phyloP scores from a whole-genome alignment of 371 early-diverging fungal genomes.

The Phascolomyces articulosus region DNA sequence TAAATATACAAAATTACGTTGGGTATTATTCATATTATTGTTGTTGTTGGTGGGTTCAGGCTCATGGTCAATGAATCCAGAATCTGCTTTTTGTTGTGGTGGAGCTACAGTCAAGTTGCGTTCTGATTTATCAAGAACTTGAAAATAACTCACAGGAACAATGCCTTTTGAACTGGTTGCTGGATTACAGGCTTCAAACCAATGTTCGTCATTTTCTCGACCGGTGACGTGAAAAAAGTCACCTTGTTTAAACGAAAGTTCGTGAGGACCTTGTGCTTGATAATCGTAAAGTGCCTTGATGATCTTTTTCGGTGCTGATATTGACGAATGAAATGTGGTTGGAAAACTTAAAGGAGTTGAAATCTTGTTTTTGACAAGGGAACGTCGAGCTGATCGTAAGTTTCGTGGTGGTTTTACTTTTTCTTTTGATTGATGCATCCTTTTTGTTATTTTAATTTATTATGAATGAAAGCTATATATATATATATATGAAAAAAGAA shows the following conservation, averaged over 20 bases:
- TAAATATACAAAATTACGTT: constrained; percentile 12
- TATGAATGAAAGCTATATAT: too few relatives aligned
- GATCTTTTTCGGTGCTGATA: constrained; percentile 79
- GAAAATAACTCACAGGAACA: constrained; percentile 84
- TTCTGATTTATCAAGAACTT: constrained; percentile 67
- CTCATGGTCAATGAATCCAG: constrained; percentile 28
- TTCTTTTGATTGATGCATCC: constrained; percentile 39
- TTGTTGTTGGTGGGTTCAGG: constrained; percentile 11
- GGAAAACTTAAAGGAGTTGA: constrained; percentile 39
- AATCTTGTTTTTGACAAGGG: constrained; percentile 46
- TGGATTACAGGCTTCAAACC: constrained; percentile 89
- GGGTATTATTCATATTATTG: constrained; percentile 4
- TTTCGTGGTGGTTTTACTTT: constrained; percentile 40
- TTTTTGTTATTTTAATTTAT: constrained; percentile 1
- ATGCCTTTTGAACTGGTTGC: constrained; percentile 76
- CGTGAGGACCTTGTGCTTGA: constrained; percentile 61
- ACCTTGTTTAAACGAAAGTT: constrained; percentile 81
- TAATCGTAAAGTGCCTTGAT: constrained; percentile 83
- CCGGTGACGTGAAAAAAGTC: constrained; percentile 92
- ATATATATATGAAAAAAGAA: too few relatives aligned
- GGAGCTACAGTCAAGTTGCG: constrained; percentile 18
- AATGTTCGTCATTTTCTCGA: constrained; percentile 72
- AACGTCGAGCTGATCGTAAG: constrained; percentile 29
- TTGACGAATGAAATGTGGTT: constrained; percentile 21
- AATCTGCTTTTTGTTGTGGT: constrained; percentile 20